A percentile compares a stretch with the other conserved stretches of the same genome.
Conservation (phyloP, 768 basidiomycete species). For the Collybiopsis luxurians region DNA sequence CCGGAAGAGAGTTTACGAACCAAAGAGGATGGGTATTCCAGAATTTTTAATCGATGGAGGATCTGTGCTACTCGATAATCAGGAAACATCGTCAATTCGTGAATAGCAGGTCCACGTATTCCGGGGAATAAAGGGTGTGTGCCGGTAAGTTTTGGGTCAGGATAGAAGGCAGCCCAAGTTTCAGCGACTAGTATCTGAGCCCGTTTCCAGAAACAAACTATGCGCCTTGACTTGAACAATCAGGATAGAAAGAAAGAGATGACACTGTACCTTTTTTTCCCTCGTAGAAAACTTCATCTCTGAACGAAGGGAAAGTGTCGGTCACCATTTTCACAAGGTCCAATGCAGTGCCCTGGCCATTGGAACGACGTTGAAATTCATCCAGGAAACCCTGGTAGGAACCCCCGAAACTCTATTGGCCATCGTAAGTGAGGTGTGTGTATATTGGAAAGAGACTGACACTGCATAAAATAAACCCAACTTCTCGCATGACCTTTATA, state of each 20-base stretch:
- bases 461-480: constrained; percentile 66
- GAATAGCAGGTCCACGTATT: constrained; percentile 52
- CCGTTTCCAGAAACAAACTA: constrained; percentile 87
- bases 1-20: constrained; percentile 45
- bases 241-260: not conserved
- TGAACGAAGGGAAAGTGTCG: constrained; percentile 71
- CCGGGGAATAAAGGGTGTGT: constrained; percentile 76
- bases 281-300: constrained; percentile 61
- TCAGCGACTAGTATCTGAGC: constrained; percentile 91
- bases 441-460: constrained; percentile 37
- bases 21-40: constrained; percentile 67
- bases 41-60: constrained; percentile 76
- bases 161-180: constrained; percentile 90
- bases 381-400: constrained; percentile 68
- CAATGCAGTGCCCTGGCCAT: constrained; percentile 62
- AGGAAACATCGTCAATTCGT: constrained; percentile 87
- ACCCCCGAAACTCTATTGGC: constrained; percentile 57
- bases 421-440: not conserved
- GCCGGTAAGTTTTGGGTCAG: constrained; percentile 32
- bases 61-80: constrained; percentile 93
- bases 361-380: constrained; percentile 52
- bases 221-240: not conserved
- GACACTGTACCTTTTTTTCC: constrained; percentile 52
- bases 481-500: constrained; percentile 74
- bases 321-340: constrained; percentile 71